Conservation (phyloP, 257 asterid genomes). For the Jacaranda copaia region DNA sequence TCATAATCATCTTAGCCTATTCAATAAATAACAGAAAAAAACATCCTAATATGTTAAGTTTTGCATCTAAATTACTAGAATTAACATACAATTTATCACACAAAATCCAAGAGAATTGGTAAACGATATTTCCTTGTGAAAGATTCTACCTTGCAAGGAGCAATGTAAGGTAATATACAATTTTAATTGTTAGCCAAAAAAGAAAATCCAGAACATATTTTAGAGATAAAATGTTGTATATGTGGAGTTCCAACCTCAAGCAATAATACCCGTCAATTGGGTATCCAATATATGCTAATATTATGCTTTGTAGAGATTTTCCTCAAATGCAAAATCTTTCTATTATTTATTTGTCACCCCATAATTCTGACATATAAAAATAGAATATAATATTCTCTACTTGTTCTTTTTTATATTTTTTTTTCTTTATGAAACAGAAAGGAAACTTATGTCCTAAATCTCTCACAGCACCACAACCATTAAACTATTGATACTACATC, state of each 20-base stretch:
- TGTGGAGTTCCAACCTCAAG: background rate
- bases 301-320: background rate
- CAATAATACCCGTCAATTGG: no score
- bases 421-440: background rate
- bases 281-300: background rate
- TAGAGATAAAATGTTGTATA: background rate
- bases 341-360: background rate
- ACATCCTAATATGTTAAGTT: background rate
- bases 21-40: background rate
- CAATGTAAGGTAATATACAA: background rate
- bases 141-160: background rate
- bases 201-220: constrained; percentile 4
- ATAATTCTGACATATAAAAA: background rate
- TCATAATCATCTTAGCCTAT: background rate
- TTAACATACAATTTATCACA: background rate
- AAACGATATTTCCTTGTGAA: background rate
- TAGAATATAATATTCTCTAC: background rate
- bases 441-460: background rate
- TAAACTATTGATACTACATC: background rate
- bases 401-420: background rate
- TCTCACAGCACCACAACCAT: background rate
- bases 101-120: background rate
- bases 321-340: constrained; percentile 10
- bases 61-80: background rate
- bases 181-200: background rate